Conservation (phyloP, 345 rosid species). For the Dipteronia dyeriana region DNA sequence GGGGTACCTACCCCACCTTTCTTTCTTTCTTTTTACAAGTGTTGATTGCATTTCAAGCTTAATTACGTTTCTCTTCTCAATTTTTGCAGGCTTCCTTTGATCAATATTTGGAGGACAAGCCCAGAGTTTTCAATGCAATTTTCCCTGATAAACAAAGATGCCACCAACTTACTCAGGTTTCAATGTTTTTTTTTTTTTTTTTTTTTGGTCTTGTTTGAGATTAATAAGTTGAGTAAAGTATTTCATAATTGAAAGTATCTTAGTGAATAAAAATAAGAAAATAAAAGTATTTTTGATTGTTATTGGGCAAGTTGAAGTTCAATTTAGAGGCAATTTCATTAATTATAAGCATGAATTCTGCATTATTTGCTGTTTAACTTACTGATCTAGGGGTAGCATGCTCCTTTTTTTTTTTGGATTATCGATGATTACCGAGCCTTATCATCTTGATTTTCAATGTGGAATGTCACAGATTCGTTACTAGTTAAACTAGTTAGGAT, state of each 20-base stretch:
- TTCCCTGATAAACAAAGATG: constrained; percentile 79
- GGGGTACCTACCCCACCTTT: constrained; percentile 51
- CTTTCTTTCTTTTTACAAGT: background rate
- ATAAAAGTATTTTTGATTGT: background rate
- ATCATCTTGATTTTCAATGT: no score
- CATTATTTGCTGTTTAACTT: background rate
- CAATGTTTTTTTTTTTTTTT: background rate
- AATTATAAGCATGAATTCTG: background rate
- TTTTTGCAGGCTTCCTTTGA: constrained; percentile 73
- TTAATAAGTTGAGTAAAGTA: no score
- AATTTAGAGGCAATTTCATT: background rate
- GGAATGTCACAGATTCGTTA: background rate
- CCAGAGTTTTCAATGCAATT: constrained; percentile 78
- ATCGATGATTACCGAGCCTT: background rate
- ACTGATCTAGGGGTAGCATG: background rate
- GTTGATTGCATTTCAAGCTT: background rate
- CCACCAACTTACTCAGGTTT: constrained; percentile 64
- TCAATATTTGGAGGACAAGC: constrained; percentile 73
- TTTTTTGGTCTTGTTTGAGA: background rate
- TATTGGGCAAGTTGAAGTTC: background rate
- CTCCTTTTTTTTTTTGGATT: background rate
- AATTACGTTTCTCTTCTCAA: background rate
- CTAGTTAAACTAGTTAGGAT: background rate
- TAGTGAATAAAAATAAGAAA: no score
- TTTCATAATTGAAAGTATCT: background rate